Evolutionary conservation across 108 stramenopile genomes (phyloP).

Genomic region (Cyclotella cryptica): DNA sequence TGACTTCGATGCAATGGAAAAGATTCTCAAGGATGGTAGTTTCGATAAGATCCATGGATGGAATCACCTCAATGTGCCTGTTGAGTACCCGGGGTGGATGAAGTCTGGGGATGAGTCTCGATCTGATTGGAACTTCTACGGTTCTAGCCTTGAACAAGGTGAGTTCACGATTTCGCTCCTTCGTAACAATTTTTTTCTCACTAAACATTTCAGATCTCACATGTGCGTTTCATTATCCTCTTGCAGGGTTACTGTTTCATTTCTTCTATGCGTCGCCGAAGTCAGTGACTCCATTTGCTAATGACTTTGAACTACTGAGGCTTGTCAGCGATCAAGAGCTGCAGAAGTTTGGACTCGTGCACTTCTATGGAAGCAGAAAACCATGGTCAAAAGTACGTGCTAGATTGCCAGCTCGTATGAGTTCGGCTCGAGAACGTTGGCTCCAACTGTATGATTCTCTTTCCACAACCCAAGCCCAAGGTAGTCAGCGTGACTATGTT

Average conservation of each 20-base stretch:
- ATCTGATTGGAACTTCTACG: constrained; percentile 18
- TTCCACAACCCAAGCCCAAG: neutral
- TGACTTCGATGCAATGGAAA: constrained; percentile 8
- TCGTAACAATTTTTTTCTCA: neutral
- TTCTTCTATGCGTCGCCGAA: constrained; percentile 22
- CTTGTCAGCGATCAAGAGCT: constrained; percentile 18
- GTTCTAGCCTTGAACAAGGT: constrained; percentile 23
- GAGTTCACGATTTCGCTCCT: neutral
- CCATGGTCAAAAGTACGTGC: constrained; percentile 10
- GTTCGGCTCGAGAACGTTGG: constrained; percentile 10
- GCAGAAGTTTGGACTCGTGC: constrained; percentile 8
- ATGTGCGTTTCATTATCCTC: neutral
- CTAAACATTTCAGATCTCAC: neutral
- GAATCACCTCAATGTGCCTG: constrained; percentile 11
- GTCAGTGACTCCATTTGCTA: neutral
- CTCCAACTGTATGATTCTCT: constrained; percentile 3
- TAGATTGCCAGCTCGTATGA: neutral
- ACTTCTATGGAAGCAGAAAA: constrained; percentile 28
- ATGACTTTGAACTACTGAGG: constrained; percentile 10
- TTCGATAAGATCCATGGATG: constrained; percentile 18
- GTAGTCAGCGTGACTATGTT: neutral
- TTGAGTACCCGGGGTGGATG: constrained; percentile 15
- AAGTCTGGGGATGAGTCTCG: neutral
- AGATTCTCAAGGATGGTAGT: neutral
- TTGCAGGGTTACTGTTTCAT: constrained; percentile 26